A percentile compares a stretch with the other conserved stretches of the same genome.
Conservation (phyloP, 1,139 yeast genomes). For the Arxiozyma heterogenica region DNA sequence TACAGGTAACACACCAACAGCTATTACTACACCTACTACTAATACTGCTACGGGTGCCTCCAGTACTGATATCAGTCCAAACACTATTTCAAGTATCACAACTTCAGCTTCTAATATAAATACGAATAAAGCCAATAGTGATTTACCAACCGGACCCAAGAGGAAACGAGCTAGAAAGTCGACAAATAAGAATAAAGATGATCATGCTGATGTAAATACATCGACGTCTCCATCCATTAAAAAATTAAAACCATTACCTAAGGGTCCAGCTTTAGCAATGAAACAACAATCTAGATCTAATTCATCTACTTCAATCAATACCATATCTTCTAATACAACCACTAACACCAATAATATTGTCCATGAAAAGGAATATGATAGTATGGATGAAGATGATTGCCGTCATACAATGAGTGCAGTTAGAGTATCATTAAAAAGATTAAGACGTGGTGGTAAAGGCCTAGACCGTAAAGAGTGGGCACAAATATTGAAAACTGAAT, state of each 20-base stretch:
- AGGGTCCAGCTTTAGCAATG: constrained; percentile 12
- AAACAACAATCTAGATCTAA: constrained; percentile 2
- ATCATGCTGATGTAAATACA: not conserved
- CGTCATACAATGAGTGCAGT: constrained; percentile 62
- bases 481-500: constrained; percentile 57
- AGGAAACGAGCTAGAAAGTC: constrained; percentile 15
- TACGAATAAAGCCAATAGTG: not conserved
- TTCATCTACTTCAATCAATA: constrained; percentile 1
- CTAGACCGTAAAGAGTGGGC: constrained; percentile 85
- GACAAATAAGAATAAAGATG: not conserved
- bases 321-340: not conserved
- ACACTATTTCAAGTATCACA: not conserved
- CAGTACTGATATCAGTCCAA: not conserved
- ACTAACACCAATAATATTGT: not conserved
- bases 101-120: not conserved
- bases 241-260: constrained; percentile 15
- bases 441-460: constrained; percentile 75
- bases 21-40: not conserved
- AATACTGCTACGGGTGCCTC: not conserved
- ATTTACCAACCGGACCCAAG: constrained; percentile 7
- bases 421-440: constrained; percentile 58
- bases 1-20: not conserved
- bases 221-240: constrained; percentile 6
- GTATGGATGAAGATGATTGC: constrained; percentile 73
- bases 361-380: constrained; percentile 54